These are phyloP conservation scores for Saccharum officinarum DNA, from an alignment of 176 grass and related monocot species.

Conservation along the genomic window DNA sequence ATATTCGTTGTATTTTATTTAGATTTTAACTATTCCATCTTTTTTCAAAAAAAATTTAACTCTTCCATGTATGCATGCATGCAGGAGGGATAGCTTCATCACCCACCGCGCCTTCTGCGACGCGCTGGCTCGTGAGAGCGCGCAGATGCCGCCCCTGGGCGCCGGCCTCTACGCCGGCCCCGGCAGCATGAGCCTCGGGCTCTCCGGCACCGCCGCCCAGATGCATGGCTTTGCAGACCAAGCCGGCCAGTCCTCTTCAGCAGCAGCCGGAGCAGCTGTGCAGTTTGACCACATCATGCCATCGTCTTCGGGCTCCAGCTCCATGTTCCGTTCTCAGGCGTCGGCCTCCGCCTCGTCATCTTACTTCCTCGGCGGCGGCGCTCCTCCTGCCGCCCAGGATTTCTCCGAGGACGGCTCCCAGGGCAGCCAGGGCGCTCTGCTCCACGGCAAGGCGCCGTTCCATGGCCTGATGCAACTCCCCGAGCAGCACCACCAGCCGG, in stretches of 20 bases:
- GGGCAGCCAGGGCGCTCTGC: slow-evolving; percentile 38
- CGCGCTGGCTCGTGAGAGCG: slow-evolving; percentile 88
- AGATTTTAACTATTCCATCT: background rate
- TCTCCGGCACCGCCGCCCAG: slow-evolving; percentile 42
- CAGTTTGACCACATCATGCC: slow-evolving; percentile 61
- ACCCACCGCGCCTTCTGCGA: slow-evolving; percentile 98
- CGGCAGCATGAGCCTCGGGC: slow-evolving; percentile 57
- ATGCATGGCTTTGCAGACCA: slow-evolving; percentile 53
- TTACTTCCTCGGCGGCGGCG: slow-evolving; percentile 47
- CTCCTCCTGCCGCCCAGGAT: slow-evolving; percentile 35
- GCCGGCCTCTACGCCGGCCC: slow-evolving; percentile 53
- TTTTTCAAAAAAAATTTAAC: background rate
- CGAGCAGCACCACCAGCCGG: slow-evolving; percentile 46
- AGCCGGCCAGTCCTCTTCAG: slow-evolving; percentile 28
- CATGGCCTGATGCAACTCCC: slow-evolving; percentile 79
- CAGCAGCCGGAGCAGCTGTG: background rate
- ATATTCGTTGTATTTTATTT: background rate
- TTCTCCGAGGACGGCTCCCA: slow-evolving; percentile 59
- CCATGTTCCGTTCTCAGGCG: slow-evolving; percentile 42
- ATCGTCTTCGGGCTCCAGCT: slow-evolving; percentile 29
- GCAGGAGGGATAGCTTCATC: slow-evolving; percentile 98
- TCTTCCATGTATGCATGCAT: background rate
- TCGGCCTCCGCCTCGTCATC: slow-evolving; percentile 27
- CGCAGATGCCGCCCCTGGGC: slow-evolving; percentile 48
- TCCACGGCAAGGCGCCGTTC: slow-evolving; percentile 77